Evolutionary conservation across 768 basidiomycete genomes (phyloP).

Genomic region (Amanita thiersii): DNA sequence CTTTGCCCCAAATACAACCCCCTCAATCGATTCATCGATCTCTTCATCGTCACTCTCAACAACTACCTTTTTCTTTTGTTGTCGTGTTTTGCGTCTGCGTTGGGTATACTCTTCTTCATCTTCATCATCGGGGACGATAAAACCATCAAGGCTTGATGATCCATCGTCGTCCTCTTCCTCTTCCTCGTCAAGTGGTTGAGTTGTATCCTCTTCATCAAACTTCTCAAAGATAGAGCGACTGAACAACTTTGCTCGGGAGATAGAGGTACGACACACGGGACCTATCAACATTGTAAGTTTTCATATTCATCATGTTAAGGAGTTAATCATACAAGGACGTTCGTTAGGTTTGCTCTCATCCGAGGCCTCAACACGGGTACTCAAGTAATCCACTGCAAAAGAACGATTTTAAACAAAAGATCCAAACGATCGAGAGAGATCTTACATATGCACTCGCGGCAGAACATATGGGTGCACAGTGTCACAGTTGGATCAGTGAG

Average conservation of each 20-base stretch:
- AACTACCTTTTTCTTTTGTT: constrained; percentile 11
- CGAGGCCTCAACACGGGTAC: constrained; percentile 25
- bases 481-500: constrained; percentile 49
- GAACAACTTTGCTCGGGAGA: constrained; percentile 44
- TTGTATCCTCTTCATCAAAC: constrained; percentile 33
- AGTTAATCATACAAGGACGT: constrained; percentile 37
- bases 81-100: background rate
- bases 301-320: background rate
- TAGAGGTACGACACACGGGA: constrained; percentile 51
- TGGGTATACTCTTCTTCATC: constrained; percentile 21
- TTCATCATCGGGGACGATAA: constrained; percentile 14
- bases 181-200: constrained; percentile 16
- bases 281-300: constrained; percentile 21
- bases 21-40: constrained; percentile 48
- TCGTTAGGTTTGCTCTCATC: constrained; percentile 34
- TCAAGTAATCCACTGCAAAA: constrained; percentile 34
- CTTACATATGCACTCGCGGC: constrained; percentile 49
- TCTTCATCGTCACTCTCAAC: constrained; percentile 43
- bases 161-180: constrained; percentile 21
- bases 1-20: constrained; percentile 22
- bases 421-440: constrained; percentile 3
- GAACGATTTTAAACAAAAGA: constrained; percentile 1
- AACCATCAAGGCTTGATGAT: constrained; percentile 14
- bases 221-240: constrained; percentile 53
- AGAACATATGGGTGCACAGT: constrained; percentile 54